Evolutionary conservation across 2,329 filamentous ascomycete genomes (phyloP).

Genomic region (Lojkania enalia): DNA sequence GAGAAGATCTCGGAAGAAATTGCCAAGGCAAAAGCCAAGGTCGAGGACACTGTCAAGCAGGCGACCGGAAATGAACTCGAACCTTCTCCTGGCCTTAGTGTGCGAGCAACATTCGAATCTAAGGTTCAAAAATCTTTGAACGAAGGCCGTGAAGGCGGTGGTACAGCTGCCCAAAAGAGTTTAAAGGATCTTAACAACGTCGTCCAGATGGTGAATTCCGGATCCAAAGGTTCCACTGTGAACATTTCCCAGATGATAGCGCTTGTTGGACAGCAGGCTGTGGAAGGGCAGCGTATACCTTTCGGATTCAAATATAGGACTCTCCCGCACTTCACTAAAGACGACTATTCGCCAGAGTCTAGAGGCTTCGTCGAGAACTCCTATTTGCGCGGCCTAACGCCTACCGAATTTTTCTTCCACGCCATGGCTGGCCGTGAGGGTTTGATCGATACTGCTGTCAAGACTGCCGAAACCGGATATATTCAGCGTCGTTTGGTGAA

Average conservation of each 20-base stretch:
- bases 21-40: conserved; percentile 77
- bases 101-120: conserved; percentile 97
- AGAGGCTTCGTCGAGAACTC: conserved; percentile 99
- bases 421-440: conserved; percentile 99
- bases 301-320: conserved; percentile 99
- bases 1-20: conserved; percentile 82
- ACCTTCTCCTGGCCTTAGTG: conserved; percentile 95
- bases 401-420: conserved; percentile 98
- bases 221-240: conserved; percentile 98
- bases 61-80: conserved; percentile 89
- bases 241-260: conserved; percentile 99
- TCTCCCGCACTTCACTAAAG: conserved; percentile 96
- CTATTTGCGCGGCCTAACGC: conserved; percentile 92
- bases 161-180: conserved; percentile 87
- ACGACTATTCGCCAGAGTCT: conserved; percentile 96
- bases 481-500: conserved; percentile 98
- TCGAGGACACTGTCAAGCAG: conserved; percentile 71
- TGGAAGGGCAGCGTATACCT: conserved; percentile 97
- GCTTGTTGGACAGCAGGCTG: conserved; percentile 94
- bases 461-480: conserved; percentile 98
- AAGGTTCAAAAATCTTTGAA: conserved; percentile 94
- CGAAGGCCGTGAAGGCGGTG: conserved; percentile 92
- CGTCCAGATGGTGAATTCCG: conserved; percentile 92
- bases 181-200: conserved; percentile 96
- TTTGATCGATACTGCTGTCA: conserved; percentile 99